Base-by-base conservation (phyloP, 2,329 filamentous ascomycete genomes). In the Cordyceps farinosa region DNA sequence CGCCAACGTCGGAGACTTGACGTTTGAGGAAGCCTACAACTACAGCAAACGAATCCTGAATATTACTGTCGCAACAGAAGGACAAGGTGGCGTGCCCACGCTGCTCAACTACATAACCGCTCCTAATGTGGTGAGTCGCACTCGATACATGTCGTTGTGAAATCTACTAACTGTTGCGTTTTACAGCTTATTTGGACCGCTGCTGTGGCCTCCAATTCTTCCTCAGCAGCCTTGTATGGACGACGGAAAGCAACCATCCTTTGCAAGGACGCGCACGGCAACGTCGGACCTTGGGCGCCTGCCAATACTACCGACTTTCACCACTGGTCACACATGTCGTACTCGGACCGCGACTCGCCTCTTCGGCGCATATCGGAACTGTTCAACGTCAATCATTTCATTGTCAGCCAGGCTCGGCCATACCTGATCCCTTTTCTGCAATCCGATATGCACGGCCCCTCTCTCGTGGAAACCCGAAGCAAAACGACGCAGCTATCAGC, bases 311-410 rank as follows among this genome's bases (percentile, higher is more conserved):
- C 77, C 17, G 82, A 85, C 58, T 90, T 90, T 72, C 84, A 82
- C n/a, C 85, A 89, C 50, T 90, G 87, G 84, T 87, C 87, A 5
- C 82, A 85, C 64, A 82, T 84, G 27, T 84, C 83, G 7, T 87
- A 89, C 73, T 82, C 82, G 48, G 87, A 90, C 66, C 86, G 86
- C 48, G 87, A 85, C 70, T 83, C 82, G 1, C 84, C 84, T 2
- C 82, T 95, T 1, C 82, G 86, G 61, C 85, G 91, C 45, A 87
- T 95, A 36, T 86, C 89, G 7, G 90, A 94, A 76, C 84, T 94
- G 11, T 95, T 95, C 82, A 96, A 96, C 73, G 91, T 96, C 60
- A 96, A 97, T 72, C 93, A 97, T 78, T 97, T 96, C 77, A 92
- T 98, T 67, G 87, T 98, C 68, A 95, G 90, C 67, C 94, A 97